Evolutionary conservation across 2,329 filamentous ascomycete genomes (phyloP).

Genomic region (Chrysoporthe deuterocubensis): DNA sequence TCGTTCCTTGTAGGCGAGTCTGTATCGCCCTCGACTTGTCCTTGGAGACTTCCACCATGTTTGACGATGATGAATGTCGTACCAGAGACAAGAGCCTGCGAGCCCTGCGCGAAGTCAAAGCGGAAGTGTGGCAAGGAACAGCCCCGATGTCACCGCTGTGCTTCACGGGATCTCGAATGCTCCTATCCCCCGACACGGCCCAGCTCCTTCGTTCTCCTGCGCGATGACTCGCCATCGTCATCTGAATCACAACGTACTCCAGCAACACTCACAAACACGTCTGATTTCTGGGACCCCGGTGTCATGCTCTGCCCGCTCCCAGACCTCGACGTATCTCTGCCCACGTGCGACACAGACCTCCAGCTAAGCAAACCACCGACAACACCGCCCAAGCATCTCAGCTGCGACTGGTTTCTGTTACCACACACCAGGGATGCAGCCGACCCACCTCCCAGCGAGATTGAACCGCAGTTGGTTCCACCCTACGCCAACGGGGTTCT

Average conservation of each 20-base stretch:
- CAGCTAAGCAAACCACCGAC: not conserved
- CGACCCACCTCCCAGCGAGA: not conserved
- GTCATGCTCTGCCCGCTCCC: constrained; percentile 1
- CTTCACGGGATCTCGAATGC: constrained; percentile 17
- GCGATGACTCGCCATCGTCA: not conserved
- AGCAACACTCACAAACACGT: not conserved
- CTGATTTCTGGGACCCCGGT: constrained; percentile 12
- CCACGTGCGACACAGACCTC: not conserved
- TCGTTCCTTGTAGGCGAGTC: not conserved
- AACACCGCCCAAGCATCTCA: not conserved
- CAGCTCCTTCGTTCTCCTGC: constrained; percentile 16
- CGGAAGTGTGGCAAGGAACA: constrained; percentile 24
- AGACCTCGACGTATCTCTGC: not conserved
- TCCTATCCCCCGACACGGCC: constrained; percentile 21
- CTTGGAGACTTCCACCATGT: not conserved
- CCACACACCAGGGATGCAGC: constrained; percentile 12
- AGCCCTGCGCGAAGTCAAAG: constrained; percentile 20
- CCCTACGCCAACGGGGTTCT: constrained; percentile 1
- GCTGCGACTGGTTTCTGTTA: constrained; percentile 24
- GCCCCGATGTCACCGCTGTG: constrained; percentile 22
- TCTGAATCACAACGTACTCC: not conserved
- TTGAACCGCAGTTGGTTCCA: not conserved
- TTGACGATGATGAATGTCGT: constrained; percentile 10
- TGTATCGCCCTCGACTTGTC: not conserved
- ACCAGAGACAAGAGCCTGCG: constrained; percentile 22